Percentiles rank a stretch among this genome's conserved stretches.
Evolutionary conservation across 106 monocot genomes (phyloP).

Genomic region (Gastrodia elata): DNA sequence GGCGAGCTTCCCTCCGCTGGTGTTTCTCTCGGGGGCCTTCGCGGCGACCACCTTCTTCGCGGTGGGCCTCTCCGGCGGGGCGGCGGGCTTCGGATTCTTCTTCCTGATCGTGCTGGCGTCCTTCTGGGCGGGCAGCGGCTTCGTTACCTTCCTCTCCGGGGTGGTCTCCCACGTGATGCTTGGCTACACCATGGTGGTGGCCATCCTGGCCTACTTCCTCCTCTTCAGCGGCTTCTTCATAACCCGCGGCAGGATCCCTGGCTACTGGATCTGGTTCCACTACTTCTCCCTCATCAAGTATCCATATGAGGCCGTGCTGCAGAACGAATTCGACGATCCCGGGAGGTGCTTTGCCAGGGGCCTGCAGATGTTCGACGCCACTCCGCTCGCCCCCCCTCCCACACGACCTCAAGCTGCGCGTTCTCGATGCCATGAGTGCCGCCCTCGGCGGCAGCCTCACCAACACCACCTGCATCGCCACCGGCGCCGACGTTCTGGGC

Average conservation of each 20-base stretch:
- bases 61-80: conserved; percentile 72
- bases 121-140: conserved; percentile 87
- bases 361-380: conserved; percentile 80
- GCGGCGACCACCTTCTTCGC: conserved; percentile 80
- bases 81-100: conserved; percentile 61
- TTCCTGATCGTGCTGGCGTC: conserved; percentile 69
- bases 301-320: conserved; percentile 82
- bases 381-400: conserved; percentile 50
- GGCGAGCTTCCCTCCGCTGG: conserved; percentile 57
- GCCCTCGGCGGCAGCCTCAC: conserved; percentile 36
- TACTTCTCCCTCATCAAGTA: conserved; percentile 90
- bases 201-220: conserved; percentile 76
- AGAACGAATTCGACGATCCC: conserved; percentile 72
- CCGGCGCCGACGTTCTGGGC: conserved; percentile 41
- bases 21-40: conserved; percentile 63
- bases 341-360: conserved; percentile 62
- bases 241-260: conserved; percentile 58
- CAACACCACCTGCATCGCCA: conserved; percentile 40
- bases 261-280: conserved; percentile 96
- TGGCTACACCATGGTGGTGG: conserved; percentile 67
- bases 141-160: conserved; percentile 94
- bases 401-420: conserved; percentile 27
- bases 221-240: conserved; percentile 97
- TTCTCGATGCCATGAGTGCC: conserved; percentile 42
- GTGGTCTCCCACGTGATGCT: conserved; percentile 70